Evolutionary conservation across 2,329 filamentous ascomycete species (phyloP).

Genomic region (Cladosporium halotolerans): DNA sequence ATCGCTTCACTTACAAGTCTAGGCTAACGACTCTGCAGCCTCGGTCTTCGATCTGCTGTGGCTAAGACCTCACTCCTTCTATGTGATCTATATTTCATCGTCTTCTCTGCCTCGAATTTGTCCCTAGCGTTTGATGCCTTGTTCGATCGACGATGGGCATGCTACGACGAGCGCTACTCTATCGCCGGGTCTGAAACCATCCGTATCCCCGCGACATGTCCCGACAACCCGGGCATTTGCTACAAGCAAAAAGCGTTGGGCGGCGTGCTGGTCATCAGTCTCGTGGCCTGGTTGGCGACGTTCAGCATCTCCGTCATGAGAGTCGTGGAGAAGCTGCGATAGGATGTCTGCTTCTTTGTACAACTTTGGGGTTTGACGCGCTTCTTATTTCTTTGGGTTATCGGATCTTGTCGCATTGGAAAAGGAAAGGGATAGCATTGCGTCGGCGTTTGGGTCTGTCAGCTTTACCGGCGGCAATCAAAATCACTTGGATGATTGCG

Average conservation of each 20-base stretch:
- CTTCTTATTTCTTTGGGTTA: not conserved
- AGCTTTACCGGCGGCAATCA: not conserved
- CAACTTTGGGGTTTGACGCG: not conserved
- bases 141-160: slow-evolving; percentile 54
- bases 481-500: not conserved
- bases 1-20: not conserved
- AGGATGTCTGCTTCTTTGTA: not conserved
- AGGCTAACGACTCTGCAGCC: slow-evolving; percentile 24
- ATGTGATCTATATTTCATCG: slow-evolving; percentile 91
- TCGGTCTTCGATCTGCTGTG: slow-evolving; percentile 75
- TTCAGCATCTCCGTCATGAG: slow-evolving; percentile 66
- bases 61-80: slow-evolving; percentile 87
- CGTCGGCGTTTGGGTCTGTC: slow-evolving; percentile 1
- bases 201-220: slow-evolving; percentile 28
- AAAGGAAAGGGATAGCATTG: slow-evolving; percentile 1
- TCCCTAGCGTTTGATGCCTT: slow-evolving; percentile 83
- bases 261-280: slow-evolving; percentile 69
- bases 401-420: not conserved
- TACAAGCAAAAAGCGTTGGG: slow-evolving; percentile 64
- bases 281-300: slow-evolving; percentile 84
- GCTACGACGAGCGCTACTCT: slow-evolving; percentile 26
- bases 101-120: slow-evolving; percentile 91
- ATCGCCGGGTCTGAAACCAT: slow-evolving; percentile 15
- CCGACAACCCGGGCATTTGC: slow-evolving; percentile 46
- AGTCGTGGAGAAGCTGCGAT: slow-evolving; percentile 32